Evolutionary conservation across 2,329 filamentous ascomycete genomes (phyloP).

Genomic region (Aspergillus eucalypticola): DNA sequence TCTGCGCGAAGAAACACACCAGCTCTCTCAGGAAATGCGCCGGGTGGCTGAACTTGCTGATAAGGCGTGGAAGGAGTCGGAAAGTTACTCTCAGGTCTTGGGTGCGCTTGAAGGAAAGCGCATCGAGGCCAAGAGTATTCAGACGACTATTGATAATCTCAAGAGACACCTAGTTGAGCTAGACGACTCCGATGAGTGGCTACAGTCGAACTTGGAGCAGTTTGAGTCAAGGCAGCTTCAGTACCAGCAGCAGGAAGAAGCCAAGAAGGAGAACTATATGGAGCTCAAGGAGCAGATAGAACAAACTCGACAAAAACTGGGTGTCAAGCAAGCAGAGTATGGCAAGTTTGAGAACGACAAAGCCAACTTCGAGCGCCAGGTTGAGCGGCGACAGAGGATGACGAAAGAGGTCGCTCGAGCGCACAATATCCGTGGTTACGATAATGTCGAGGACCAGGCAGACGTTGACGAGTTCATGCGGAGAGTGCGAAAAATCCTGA

Average conservation of each 20-base stretch:
- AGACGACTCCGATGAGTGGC: slow-evolving; percentile 72
- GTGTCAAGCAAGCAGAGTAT: slow-evolving; percentile 46
- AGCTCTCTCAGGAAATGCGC: slow-evolving; percentile 53
- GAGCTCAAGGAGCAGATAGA: slow-evolving; percentile 60
- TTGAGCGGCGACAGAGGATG: slow-evolving; percentile 69
- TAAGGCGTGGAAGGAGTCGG: slow-evolving; percentile 71
- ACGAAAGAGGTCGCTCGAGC: slow-evolving; percentile 74
- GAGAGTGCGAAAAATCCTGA: slow-evolving; percentile 70
- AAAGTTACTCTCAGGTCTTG: slow-evolving; percentile 72
- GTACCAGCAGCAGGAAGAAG: slow-evolving; percentile 64
- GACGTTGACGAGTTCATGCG: slow-evolving; percentile 76
- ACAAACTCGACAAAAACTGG: slow-evolving; percentile 44
- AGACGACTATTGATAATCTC: slow-evolving; percentile 70
- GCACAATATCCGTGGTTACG: slow-evolving; percentile 82
- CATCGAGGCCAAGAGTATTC: slow-evolving; percentile 69
- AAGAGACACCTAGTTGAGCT: slow-evolving; percentile 74
- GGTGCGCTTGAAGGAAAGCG: slow-evolving; percentile 74
- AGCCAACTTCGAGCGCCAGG: slow-evolving; percentile 78
- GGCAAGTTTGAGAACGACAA: slow-evolving; percentile 85
- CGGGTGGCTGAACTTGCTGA: slow-evolving; percentile 53
- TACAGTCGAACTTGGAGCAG: slow-evolving; percentile 70
- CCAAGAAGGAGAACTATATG: slow-evolving; percentile 64
- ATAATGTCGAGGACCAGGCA: slow-evolving; percentile 72
- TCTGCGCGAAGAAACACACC: slow-evolving; percentile 62
- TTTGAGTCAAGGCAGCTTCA: slow-evolving; percentile 74